Base-by-base conservation (phyloP, 2,329 filamentous ascomycete species). In the Westerdykella sp. region DNA sequence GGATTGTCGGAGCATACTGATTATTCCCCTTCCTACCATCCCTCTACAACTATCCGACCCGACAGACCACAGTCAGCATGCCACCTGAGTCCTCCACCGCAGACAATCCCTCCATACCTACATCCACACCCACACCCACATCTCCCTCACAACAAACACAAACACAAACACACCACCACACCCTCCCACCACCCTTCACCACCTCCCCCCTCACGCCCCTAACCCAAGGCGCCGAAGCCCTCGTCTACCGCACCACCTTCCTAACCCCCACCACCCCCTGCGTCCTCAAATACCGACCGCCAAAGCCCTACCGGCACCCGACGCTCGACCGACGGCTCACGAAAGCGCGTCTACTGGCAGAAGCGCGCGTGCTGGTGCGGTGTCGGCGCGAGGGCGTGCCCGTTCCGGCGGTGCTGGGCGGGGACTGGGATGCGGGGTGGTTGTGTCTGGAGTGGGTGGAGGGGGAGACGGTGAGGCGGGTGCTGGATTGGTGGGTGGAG, bases 161-260 rank as follows among this genome's bases (percentile, higher is more conserved):
- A 43, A 4, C 4, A 28, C 25, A 28, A 28, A 9, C 25, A 9
- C 25, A 28, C 4, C 46, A 58, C 2, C 60, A 62, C 46, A 56
- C 51, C 2, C 55, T 59, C 32, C 59, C 60, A 0, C 32, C 55
- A 0, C 57, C 60, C 31, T 66, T 66, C 52, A 44, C 49, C 71
- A 77, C 78, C 63, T 72, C 77, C 48, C 73, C 79, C 32, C 81
- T 87, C 50, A 68, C 64, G 39, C 85, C 95, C 60, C 80, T 97
- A 56, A 84, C 87, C 44, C 93, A 97, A 76, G 93, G 93, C 70
- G 93, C 93, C 63, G 93, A 98, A 79, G 90, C 87, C 47, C 87
- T 91, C 52, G 80, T 98, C 62, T 97, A 94, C 79, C 84, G 82
- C 67, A 91, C 87, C 14, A 83, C 80, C 43, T 94, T 87, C 70